Evolutionary conservation across 257 asterid genomes (phyloP), one percentile per base, ranked within the genome.

Genomic region (Solanum medicagineum): DNA sequence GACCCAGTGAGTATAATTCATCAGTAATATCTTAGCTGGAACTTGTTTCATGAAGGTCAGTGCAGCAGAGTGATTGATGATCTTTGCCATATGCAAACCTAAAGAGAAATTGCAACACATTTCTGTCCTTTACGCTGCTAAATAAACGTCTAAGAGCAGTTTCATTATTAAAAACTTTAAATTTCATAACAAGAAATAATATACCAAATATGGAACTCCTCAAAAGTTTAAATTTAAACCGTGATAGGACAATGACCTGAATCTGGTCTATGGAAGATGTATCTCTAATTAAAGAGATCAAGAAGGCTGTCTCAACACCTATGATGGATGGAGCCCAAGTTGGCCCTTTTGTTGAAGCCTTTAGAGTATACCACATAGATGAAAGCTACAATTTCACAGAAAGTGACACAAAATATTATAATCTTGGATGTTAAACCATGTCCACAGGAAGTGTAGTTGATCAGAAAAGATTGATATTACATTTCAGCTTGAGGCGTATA

Each of bases 391-490:
- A 59, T 69, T 36, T 17, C 79, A 69, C 77, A 8, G 75, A 32
- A 68, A 68, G 13, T 32, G 75, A 66, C 19, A 13, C 1, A 0
- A 36, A 36, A 9, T 69, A 17, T 9, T 69, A 36, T 36, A 69
- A 17, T 36, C 54, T 70, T 42, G 26, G 80, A 70, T 42, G 54
- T 19, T 36, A 71, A 71, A 44, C 87, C 15, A 89, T 95, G 4
- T 91, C 94, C 77, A 92, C 94, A 19, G 91, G 94, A 80, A 95
- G 96, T 10, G 88, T 92, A 70, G 79, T 53, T 91, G 90, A 91
- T 95, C 42, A 95, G 98, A 32, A 97, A 92, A 85, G 95, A 97
- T 32, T 85, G 1, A 68, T 68, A 68, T 15, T 17, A 70, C 32
- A 40, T 70, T 70, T 70, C 54, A 70, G 29, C 10, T 70, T 95